Evolutionary conservation across 129 eudicot genomes (phyloP).

Genomic region (Escallonia herrerae): DNA sequence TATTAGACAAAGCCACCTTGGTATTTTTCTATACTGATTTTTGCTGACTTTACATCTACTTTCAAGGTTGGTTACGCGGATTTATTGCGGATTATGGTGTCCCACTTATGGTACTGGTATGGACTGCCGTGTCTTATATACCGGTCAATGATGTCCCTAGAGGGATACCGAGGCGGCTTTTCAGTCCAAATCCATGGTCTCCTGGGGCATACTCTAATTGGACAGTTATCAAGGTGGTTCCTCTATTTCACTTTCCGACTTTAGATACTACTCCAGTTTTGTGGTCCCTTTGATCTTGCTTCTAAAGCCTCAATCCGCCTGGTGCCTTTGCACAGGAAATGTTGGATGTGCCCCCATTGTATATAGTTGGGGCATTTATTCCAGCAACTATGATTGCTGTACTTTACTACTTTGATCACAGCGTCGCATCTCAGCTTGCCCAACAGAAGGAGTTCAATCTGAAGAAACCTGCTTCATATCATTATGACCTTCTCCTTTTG

Average conservation of each 20-base stretch:
- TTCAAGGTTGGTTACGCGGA: slow-evolving; percentile 86
- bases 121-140: slow-evolving; percentile 87
- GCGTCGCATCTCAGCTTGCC: slow-evolving; percentile 98
- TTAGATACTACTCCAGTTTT: not conserved
- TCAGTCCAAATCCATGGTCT: slow-evolving; percentile 98
- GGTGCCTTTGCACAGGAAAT: slow-evolving; percentile 49
- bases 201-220: slow-evolving; percentile 88
- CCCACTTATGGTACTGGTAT: slow-evolving; percentile 86
- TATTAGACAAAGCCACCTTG: too few species aligned
- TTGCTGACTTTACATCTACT: slow-evolving; percentile 16
- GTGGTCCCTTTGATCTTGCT: slow-evolving; percentile 4
- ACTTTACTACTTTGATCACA: slow-evolving; percentile 94
- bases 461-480: slow-evolving; percentile 91
- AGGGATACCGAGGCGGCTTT: slow-evolving; percentile 89
- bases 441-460: slow-evolving; percentile 90
- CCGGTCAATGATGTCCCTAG: slow-evolving; percentile 81
- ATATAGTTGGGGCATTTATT: slow-evolving; percentile 86
- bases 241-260: not conserved
- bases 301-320: not conserved
- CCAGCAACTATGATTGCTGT: slow-evolving; percentile 99
- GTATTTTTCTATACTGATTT: too few species aligned
- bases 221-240: slow-evolving; percentile 86
- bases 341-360: slow-evolving; percentile 78
- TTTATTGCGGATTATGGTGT: slow-evolving; percentile 94
- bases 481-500: slow-evolving; percentile 92